These are phyloP conservation scores for Pseudogymnoascus sp. DNA, from an alignment of 2,329 filamentous ascomycete genomes.

Conservation along the genomic window DNA sequence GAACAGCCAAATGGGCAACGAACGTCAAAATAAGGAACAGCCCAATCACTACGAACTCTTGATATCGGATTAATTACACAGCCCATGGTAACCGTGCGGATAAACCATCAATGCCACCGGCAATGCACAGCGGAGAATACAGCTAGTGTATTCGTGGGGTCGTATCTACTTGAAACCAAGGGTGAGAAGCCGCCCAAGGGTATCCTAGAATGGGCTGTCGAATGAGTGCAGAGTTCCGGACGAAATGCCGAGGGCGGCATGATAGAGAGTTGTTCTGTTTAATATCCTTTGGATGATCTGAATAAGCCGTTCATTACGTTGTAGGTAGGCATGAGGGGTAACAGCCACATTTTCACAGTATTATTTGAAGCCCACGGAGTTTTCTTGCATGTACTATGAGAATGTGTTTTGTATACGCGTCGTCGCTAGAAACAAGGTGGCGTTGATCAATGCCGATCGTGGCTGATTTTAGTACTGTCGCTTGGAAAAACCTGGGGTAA, in stretches of 20 bases:
- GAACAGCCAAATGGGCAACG: neutral
- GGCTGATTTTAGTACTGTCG: neutral
- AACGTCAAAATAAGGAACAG: constrained; percentile 6
- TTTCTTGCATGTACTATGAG: neutral
- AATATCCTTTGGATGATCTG: neutral
- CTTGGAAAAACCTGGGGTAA: neutral
- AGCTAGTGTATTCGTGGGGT: neutral
- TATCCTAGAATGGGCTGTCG: neutral
- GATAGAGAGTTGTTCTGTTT: neutral
- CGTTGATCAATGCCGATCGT: neutral
- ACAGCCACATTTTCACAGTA: neutral
- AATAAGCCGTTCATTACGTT: neutral
- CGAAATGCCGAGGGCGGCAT: neutral
- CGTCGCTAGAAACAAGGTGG: neutral
- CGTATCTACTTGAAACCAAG: neutral
- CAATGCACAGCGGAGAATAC: neutral
- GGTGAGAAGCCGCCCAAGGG: neutral
- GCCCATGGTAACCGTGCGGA: neutral
- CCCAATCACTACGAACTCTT: neutral
- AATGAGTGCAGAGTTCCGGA: neutral
- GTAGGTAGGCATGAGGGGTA: neutral
- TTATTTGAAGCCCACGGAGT: neutral
- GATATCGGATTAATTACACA: neutral
- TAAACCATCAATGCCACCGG: neutral
- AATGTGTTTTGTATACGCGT: neutral